phyloP scores from a whole-genome alignment of 2,329 filamentous ascomycete species.

The Pezicula neosporulosa region DNA sequence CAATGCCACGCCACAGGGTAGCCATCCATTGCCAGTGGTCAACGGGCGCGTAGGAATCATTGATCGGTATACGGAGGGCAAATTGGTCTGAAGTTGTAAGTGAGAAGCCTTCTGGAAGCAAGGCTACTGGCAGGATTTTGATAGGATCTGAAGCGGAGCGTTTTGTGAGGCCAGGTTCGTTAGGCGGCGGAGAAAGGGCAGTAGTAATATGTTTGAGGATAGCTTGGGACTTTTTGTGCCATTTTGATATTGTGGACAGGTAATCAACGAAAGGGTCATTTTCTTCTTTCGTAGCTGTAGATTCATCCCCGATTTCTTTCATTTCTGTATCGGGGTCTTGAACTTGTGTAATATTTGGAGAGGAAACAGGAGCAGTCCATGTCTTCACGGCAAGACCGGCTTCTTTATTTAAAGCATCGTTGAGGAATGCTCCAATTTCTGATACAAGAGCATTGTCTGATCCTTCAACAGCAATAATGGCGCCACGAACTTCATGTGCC shows the following conservation, averaged over 20 bases:
- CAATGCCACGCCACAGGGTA: slow-evolving; percentile 83
- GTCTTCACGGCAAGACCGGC: slow-evolving; percentile 21
- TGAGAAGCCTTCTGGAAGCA: slow-evolving; percentile 76
- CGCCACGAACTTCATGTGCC: slow-evolving; percentile 56
- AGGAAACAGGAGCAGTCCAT: slow-evolving; percentile 14
- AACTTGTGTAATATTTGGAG: neutral
- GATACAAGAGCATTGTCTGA: slow-evolving; percentile 48
- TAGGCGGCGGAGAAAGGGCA: slow-evolving; percentile 5
- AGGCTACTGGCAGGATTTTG: slow-evolving; percentile 59
- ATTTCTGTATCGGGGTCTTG: slow-evolving; percentile 13
- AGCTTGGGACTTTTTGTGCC: slow-evolving; percentile 73
- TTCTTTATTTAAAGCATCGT: slow-evolving; percentile 23
- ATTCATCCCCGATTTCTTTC: slow-evolving; percentile 12
- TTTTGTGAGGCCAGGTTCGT: neutral
- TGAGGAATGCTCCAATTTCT: slow-evolving; percentile 61
- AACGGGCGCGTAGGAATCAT: slow-evolving; percentile 73
- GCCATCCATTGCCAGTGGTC: slow-evolving; percentile 99
- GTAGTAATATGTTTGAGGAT: slow-evolving; percentile 58
- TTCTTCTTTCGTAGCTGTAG: slow-evolving; percentile 19
- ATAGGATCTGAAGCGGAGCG: neutral
- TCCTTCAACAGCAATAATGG: slow-evolving; percentile 82
- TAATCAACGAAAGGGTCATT: slow-evolving; percentile 52
- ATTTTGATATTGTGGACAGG: slow-evolving; percentile 63
- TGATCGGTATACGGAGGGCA: slow-evolving; percentile 69
- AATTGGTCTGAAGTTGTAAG: slow-evolving; percentile 75